Conservation (phyloP, 2,329 filamentous ascomycete genomes). For the Stenocarpella maydis region DNA sequence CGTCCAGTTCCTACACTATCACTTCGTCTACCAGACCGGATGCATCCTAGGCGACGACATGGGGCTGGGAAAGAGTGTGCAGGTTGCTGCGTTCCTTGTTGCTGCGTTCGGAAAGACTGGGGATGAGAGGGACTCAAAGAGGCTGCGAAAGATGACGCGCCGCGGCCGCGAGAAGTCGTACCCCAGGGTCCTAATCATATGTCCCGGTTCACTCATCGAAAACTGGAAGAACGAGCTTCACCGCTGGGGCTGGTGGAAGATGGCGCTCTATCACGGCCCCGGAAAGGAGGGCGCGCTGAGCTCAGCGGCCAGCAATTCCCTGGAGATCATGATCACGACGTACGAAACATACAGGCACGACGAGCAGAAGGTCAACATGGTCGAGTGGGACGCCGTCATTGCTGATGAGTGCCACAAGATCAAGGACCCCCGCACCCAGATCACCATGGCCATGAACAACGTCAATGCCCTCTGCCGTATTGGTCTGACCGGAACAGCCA, state of each 20-base stretch:
- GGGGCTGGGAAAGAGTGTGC: slow-evolving; percentile 96
- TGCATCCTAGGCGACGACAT: slow-evolving; percentile 96
- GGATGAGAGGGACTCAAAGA: slow-evolving; percentile 83
- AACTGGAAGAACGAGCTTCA: slow-evolving; percentile 91
- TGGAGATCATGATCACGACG: slow-evolving; percentile 94
- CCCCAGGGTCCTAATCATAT: slow-evolving; percentile 83
- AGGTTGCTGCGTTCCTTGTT: slow-evolving; percentile 91
- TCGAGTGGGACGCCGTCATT: slow-evolving; percentile 93
- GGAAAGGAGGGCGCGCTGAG: slow-evolving; percentile 74
- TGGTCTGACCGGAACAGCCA: slow-evolving; percentile 92
- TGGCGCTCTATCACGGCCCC: slow-evolving; percentile 80
- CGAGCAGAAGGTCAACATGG: slow-evolving; percentile 76
- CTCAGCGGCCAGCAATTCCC: slow-evolving; percentile 75
- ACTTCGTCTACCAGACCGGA: slow-evolving; percentile 91
- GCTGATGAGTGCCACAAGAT: slow-evolving; percentile 93
- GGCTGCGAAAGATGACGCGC: slow-evolving; percentile 86
- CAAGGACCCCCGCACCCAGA: slow-evolving; percentile 80
- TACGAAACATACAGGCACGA: slow-evolving; percentile 90
- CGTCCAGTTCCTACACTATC: slow-evolving; percentile 82
- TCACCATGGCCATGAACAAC: slow-evolving; percentile 86
- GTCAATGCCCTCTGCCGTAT: slow-evolving; percentile 93
- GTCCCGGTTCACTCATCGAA: slow-evolving; percentile 84
- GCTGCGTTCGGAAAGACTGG: slow-evolving; percentile 94
- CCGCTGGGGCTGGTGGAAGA: slow-evolving; percentile 96
- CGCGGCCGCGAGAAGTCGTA: slow-evolving; percentile 73